phyloP scores from a whole-genome alignment of 257 asterid genomes.

The Verbena officinalis region DNA sequence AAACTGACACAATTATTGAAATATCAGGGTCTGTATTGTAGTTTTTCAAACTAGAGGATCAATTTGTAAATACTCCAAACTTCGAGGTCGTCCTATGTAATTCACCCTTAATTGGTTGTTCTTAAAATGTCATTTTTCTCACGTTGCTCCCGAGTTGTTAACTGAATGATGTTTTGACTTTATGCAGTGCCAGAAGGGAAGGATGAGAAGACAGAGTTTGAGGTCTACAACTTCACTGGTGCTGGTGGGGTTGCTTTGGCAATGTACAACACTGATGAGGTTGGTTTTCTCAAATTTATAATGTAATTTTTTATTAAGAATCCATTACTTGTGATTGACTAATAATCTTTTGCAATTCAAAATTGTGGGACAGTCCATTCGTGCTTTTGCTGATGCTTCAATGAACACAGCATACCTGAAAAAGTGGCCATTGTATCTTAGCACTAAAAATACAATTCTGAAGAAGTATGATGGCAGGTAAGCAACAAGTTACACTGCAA shows the following conservation, averaged over 20 bases:
- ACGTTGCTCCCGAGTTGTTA: slow-evolving; percentile 1
- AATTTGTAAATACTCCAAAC: too few species aligned
- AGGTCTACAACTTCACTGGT: slow-evolving; percentile 91
- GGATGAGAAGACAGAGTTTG: slow-evolving; percentile 67
- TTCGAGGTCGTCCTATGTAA: too few species aligned
- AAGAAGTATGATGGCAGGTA: slow-evolving; percentile 99
- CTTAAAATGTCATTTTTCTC: too few species aligned
- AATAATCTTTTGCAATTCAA: slow-evolving; percentile 13
- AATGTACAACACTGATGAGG: slow-evolving; percentile 99
- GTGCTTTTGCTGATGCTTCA: slow-evolving; percentile 91
- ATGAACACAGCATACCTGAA: slow-evolving; percentile 85
- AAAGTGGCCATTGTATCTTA: slow-evolving; percentile 98
- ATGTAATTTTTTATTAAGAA: background rate
- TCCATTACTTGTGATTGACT: slow-evolving; percentile 22
- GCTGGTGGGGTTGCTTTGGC: slow-evolving; percentile 97
- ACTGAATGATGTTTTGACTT: slow-evolving; percentile 7
- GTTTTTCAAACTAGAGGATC: too few species aligned
- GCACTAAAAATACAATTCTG: slow-evolving; percentile 96
- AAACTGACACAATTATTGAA: too few species aligned
- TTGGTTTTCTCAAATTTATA: slow-evolving; percentile 37
- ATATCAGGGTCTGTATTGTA: too few species aligned
- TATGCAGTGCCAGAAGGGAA: slow-evolving; percentile 89
- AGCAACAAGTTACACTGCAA: background rate
- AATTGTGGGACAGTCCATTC: slow-evolving; percentile 65
- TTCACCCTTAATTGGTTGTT: too few species aligned